Evolutionary conservation across 768 basidiomycete genomes (phyloP).

Genomic region (Auricularia sp.): DNA sequence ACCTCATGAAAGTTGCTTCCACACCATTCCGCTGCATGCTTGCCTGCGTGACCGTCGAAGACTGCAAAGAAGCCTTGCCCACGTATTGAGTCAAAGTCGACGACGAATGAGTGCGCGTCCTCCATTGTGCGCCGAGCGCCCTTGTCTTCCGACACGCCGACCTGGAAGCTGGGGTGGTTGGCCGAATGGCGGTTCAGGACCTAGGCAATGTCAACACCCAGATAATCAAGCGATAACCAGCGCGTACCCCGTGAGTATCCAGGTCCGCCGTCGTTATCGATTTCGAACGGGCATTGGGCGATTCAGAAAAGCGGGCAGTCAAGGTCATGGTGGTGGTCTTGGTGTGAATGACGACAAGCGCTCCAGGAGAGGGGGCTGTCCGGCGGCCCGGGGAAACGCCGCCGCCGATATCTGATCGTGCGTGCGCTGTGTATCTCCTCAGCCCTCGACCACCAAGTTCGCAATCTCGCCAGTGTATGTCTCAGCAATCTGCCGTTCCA

Average conservation of each 20-base stretch:
- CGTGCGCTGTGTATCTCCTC: too few species aligned
- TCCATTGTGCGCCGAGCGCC: constrained; percentile 92
- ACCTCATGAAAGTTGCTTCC: constrained; percentile 92
- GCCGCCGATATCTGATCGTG: too few species aligned
- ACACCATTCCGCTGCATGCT: constrained; percentile 98
- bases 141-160: constrained; percentile 79
- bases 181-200: constrained; percentile 66
- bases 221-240: background rate
- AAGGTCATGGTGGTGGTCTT: too few species aligned
- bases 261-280: constrained; percentile 64
- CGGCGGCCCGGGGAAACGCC: too few species aligned
- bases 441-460: too few species aligned
- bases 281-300: constrained; percentile 64
- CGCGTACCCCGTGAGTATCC: constrained; percentile 66
- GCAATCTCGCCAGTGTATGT: too few species aligned
- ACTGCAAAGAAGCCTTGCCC: constrained; percentile 98
- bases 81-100: constrained; percentile 84
- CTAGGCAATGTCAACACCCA: constrained; percentile 25
- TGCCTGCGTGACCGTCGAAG: constrained; percentile 97
- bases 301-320: too few species aligned
- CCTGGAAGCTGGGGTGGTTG: constrained; percentile 52
- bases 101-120: constrained; percentile 91
- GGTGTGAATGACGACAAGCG: too few species aligned
- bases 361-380: too few species aligned
- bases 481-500: too few species aligned